Percentiles rank a stretch among this genome's conserved stretches.
These are phyloP conservation scores for Bruguiera hainesii DNA, from an alignment of 441 rosid genomes.

Conservation along the genomic window DNA sequence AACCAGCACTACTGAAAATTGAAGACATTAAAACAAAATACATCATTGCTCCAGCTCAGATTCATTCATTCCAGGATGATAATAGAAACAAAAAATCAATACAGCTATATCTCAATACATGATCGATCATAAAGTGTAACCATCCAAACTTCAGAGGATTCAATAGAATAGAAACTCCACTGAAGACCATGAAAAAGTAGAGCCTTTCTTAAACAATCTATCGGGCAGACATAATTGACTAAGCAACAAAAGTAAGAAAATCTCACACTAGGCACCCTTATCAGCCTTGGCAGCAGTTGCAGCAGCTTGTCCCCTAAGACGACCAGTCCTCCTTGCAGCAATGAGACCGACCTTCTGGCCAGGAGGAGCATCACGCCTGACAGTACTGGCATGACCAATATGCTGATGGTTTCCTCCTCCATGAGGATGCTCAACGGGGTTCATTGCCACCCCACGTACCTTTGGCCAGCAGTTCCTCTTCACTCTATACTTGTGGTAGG, in stretches of 20 bases:
- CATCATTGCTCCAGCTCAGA: too few relatives aligned
- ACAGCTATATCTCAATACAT: too few relatives aligned
- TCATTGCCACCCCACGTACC: slow-evolving; percentile 95
- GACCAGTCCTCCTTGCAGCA: slow-evolving; percentile 83
- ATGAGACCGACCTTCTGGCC: slow-evolving; percentile 85
- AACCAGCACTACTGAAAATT: too few relatives aligned
- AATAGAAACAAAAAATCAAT: too few relatives aligned
- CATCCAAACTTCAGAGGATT: too few relatives aligned
- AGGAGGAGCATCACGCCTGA: slow-evolving; percentile 81
- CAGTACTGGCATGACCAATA: slow-evolving; percentile 78
- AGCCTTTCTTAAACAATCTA: neutral
- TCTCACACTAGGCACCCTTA: slow-evolving; percentile 28
- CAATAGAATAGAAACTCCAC: too few relatives aligned
- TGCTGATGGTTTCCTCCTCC: slow-evolving; percentile 94
- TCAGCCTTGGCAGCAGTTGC: slow-evolving; percentile 74
- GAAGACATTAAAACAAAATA: too few relatives aligned
- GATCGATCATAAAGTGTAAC: too few relatives aligned
- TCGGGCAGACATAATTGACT: too few relatives aligned
- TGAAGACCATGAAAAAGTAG: neutral
- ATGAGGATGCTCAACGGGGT: slow-evolving; percentile 85
- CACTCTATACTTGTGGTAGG: slow-evolving; percentile 73
- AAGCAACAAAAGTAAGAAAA: neutral
- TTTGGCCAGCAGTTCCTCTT: slow-evolving; percentile 92
- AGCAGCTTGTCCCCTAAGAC: slow-evolving; percentile 83
- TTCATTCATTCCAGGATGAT: too few relatives aligned